Evolutionary conservation across 805 yeast genomes (phyloP).

Genomic region (Schizosaccharomyces cryophilus): DNA sequence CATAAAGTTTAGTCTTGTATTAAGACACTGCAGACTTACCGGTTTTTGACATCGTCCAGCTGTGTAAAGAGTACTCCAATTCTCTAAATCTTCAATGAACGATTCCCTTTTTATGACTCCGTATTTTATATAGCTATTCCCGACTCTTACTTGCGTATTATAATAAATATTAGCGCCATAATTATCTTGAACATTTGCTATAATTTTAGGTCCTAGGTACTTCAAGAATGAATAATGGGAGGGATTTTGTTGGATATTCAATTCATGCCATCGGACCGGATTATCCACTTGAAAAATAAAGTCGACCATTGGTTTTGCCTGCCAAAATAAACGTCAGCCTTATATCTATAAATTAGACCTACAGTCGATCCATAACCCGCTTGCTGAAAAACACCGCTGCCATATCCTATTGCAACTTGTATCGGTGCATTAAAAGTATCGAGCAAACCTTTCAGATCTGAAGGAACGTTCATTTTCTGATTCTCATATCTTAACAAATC

Average conservation of each 20-base stretch:
- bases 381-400: conserved; percentile 79
- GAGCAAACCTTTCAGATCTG: conserved; percentile 22
- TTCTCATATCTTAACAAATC: conserved; percentile 14
- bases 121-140: conserved; percentile 44
- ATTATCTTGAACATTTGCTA: conserved; percentile 30
- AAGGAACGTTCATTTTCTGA: conserved; percentile 27
- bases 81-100: conserved; percentile 41
- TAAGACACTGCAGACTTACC: conserved; percentile 22
- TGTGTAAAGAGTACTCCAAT: conserved; percentile 66
- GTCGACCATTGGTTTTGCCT: conserved; percentile 49
- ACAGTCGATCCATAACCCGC: conserved; percentile 12
- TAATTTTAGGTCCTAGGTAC: conserved; percentile 31
- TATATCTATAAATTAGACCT: too few relatives aligned
- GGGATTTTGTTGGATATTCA: conserved; percentile 42
- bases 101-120: conserved; percentile 53
- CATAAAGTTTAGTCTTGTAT: background rate
- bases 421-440: conserved; percentile 47
- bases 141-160: conserved; percentile 61
- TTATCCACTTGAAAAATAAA: conserved; percentile 59
- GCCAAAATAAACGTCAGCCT: too few relatives aligned
- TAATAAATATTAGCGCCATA: conserved; percentile 80
- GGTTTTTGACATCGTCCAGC: conserved; percentile 93
- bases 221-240: conserved; percentile 54
- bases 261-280: conserved; percentile 51
- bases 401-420: conserved; percentile 71